A percentile compares a stretch with the other conserved stretches of the same genome.
phyloP scores from a whole-genome alignment of 2,329 filamentous ascomycete genomes.

The Trichoderma hamatum region DNA sequence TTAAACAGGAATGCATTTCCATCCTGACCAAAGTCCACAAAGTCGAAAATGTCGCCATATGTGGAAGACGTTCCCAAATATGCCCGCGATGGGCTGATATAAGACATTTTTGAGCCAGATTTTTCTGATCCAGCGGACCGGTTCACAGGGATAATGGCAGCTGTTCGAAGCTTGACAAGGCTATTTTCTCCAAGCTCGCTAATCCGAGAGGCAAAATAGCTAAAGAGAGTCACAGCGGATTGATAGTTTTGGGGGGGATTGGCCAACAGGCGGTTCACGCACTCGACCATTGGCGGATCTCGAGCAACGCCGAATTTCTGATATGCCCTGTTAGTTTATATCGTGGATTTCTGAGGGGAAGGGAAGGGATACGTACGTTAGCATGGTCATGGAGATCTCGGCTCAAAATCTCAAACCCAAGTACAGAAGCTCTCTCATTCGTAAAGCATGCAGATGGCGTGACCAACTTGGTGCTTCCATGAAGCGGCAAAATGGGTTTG shows the following conservation, averaged over 20 bases:
- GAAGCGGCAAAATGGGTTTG: slow-evolving; percentile 71
- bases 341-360: background rate
- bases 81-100: slow-evolving; percentile 69
- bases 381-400: slow-evolving; percentile 79
- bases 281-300: slow-evolving; percentile 78
- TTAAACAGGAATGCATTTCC: slow-evolving; percentile 88
- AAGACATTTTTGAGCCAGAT: slow-evolving; percentile 35
- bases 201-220: slow-evolving; percentile 79
- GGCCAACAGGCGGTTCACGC: slow-evolving; percentile 71
- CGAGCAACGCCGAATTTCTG: slow-evolving; percentile 81
- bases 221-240: slow-evolving; percentile 73
- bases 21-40: slow-evolving; percentile 87
- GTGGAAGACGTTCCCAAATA: slow-evolving; percentile 73
- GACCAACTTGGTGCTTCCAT: slow-evolving; percentile 69
- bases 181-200: slow-evolving; percentile 69
- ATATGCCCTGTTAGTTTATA: slow-evolving; percentile 20
- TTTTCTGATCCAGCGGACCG: slow-evolving; percentile 48
- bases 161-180: slow-evolving; percentile 62
- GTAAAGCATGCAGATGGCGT: slow-evolving; percentile 78
- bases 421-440: slow-evolving; percentile 72
- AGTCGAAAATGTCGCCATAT: slow-evolving; percentile 93
- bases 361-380: slow-evolving; percentile 44
- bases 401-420: slow-evolving; percentile 80
- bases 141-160: slow-evolving; percentile 72
- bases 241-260: slow-evolving; percentile 69